A percentile compares a stretch with the other conserved stretches of the same genome.
phyloP scores from a whole-genome alignment of 2,329 filamentous ascomycete species.

The Ophiocordyceps polyrhachis-furcata region DNA sequence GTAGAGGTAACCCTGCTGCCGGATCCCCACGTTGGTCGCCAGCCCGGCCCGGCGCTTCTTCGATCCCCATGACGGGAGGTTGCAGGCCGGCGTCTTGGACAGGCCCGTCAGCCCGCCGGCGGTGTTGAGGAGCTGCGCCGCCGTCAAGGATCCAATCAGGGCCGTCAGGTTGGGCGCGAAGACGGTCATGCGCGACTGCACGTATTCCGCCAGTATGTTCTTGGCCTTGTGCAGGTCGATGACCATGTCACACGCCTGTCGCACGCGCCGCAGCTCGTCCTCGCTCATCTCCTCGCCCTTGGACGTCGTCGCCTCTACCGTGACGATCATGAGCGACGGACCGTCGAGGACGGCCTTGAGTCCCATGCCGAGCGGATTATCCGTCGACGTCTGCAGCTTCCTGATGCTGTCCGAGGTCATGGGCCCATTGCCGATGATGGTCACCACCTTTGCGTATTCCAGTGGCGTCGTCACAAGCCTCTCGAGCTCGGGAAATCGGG shows the following conservation, averaged over 20 bases:
- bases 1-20: slow-evolving; percentile 86
- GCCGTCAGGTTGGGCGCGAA: slow-evolving; percentile 89
- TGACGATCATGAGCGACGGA: slow-evolving; percentile 86
- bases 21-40: slow-evolving; percentile 78
- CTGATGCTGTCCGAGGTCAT: slow-evolving; percentile 70
- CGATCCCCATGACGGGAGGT: slow-evolving; percentile 75
- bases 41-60: slow-evolving; percentile 74
- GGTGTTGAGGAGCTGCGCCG: slow-evolving; percentile 90
- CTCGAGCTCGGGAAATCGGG: slow-evolving; percentile 85
- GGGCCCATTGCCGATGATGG: slow-evolving; percentile 81
- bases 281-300: slow-evolving; percentile 59
- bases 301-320: slow-evolving; percentile 81
- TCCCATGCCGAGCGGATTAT: slow-evolving; percentile 60
- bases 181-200: slow-evolving; percentile 89
- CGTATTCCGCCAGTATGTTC: slow-evolving; percentile 73
- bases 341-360: slow-evolving; percentile 72
- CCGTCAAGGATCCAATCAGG: slow-evolving; percentile 79
- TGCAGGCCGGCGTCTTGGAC: slow-evolving; percentile 84
- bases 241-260: slow-evolving; percentile 70
- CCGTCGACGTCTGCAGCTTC: slow-evolving; percentile 50
- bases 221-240: slow-evolving; percentile 79
- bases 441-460: slow-evolving; percentile 88
- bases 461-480: slow-evolving; percentile 75
- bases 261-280: slow-evolving; percentile 55
- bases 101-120: slow-evolving; percentile 76